These are phyloP conservation scores for Hymenoscyphus repandus DNA, from an alignment of 2,329 filamentous ascomycete species.

Conservation along the genomic window DNA sequence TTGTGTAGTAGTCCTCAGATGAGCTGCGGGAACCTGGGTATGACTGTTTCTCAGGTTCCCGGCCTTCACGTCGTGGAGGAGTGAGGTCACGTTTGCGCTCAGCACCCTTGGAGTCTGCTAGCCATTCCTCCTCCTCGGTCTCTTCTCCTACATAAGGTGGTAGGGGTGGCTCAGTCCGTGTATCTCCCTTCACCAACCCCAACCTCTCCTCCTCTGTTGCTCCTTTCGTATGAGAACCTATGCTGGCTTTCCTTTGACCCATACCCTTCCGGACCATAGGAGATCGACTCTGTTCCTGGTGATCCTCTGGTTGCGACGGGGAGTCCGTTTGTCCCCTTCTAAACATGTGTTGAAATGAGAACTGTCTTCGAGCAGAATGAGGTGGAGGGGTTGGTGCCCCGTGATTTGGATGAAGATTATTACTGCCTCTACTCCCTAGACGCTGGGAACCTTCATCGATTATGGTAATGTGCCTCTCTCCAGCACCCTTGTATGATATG, in stretches of 20 bases:
- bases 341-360: conserved; percentile 89
- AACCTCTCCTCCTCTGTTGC: conserved; percentile 78
- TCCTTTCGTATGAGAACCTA: conserved; percentile 37
- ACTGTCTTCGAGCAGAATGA: conserved; percentile 66
- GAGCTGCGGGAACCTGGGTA: conserved; percentile 4
- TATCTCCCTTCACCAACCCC: conserved; percentile 76
- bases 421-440: conserved; percentile 16
- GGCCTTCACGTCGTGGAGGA: conserved; percentile 10
- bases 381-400: conserved; percentile 53
- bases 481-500: conserved; percentile 34
- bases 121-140: conserved; percentile 18
- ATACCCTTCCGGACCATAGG: conserved; percentile 33
- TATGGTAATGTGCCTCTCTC: conserved; percentile 44
- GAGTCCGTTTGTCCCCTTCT: conserved; percentile 16
- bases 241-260: conserved; percentile 37
- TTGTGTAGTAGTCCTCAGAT: conserved; percentile 13
- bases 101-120: conserved; percentile 3
- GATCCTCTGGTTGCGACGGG: conserved; percentile 12
- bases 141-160: conserved; percentile 19
- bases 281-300: conserved; percentile 27
- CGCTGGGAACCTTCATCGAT: conserved; percentile 26
- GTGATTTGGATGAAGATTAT: conserved; percentile 16
- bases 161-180: conserved; percentile 21
- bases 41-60: neutral
- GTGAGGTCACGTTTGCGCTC: conserved; percentile 15